A percentile compares a stretch with the other conserved stretches of the same genome.
Evolutionary conservation across 1,284 basidiomycete genomes (phyloP).

Genomic region (Anthracocystis panici-leucophaei): DNA sequence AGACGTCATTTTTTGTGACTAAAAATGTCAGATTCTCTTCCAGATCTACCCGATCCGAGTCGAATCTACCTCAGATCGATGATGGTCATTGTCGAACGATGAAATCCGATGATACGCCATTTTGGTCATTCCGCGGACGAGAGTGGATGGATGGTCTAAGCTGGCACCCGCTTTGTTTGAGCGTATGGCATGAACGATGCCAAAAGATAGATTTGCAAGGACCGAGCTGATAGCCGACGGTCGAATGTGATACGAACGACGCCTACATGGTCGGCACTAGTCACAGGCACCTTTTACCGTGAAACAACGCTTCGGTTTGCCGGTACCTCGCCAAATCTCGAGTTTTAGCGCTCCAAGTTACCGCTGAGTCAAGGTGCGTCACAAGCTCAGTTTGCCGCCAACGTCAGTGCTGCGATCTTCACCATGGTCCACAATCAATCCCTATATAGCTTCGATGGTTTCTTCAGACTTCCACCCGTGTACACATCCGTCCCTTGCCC

Average conservation of each 20-base stretch:
- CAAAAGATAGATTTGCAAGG: neutral
- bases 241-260: neutral
- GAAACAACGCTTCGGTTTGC: too few relatives aligned
- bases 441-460: conserved; percentile 2
- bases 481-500: neutral
- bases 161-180: neutral
- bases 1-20: too few relatives aligned
- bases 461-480: neutral
- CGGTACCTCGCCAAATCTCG: too few relatives aligned
- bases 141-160: conserved; percentile 1
- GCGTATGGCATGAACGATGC: neutral
- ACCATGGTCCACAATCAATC: neutral
- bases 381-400: neutral
- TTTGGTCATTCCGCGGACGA: conserved; percentile 4
- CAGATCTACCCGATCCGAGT: neutral
- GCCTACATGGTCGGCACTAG: too few relatives aligned
- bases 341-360: too few relatives aligned
- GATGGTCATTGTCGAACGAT: conserved; percentile 18
- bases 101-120: conserved; percentile 16
- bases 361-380: neutral
- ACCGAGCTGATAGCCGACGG: conserved; percentile 1
- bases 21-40: neutral
- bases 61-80: neutral
- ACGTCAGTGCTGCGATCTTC: neutral
- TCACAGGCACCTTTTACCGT: too few relatives aligned